Conservation (phyloP, 192 early-diverging fungal genomes). For the Dimargaris xerosporica region DNA sequence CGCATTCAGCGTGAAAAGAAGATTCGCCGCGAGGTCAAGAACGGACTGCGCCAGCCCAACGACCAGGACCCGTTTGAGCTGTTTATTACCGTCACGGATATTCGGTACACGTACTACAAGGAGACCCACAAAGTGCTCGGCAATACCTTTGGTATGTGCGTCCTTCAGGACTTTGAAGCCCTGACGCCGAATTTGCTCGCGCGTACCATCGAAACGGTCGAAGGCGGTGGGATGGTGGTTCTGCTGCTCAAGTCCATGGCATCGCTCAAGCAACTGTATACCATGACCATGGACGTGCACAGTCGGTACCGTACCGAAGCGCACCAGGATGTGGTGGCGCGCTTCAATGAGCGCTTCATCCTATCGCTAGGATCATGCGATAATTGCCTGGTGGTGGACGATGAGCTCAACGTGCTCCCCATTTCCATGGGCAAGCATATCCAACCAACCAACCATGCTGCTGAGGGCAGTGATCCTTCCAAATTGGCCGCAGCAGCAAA, state of each 20-base stretch:
- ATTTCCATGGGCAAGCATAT: slow-evolving; percentile 86
- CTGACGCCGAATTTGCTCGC: slow-evolving; percentile 94
- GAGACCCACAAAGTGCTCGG: slow-evolving; percentile 97
- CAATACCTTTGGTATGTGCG: slow-evolving; percentile 97
- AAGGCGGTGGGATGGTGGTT: slow-evolving; percentile 91
- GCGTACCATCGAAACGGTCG: slow-evolving; percentile 94
- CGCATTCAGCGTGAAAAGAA: slow-evolving; percentile 94
- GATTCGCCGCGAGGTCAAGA: slow-evolving; percentile 87
- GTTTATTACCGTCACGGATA: slow-evolving; percentile 87
- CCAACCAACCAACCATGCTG: slow-evolving; percentile 60
- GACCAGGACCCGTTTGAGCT: slow-evolving; percentile 97
- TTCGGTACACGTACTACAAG: slow-evolving; percentile 99
- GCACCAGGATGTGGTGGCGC: slow-evolving; percentile 79
- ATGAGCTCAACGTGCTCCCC: slow-evolving; percentile 95
- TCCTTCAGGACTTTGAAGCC: slow-evolving; percentile 97
- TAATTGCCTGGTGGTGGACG: slow-evolving; percentile 86
- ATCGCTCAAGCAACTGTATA: slow-evolving; percentile 92
- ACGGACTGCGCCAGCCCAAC: slow-evolving; percentile 81
- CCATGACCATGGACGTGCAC: slow-evolving; percentile 99
- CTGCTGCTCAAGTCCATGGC: slow-evolving; percentile 89
- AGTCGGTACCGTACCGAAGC: slow-evolving; percentile 86
- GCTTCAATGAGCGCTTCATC: slow-evolving; percentile 98
- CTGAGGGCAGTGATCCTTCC: background rate
- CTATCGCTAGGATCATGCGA: slow-evolving; percentile 79
- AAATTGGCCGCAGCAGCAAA: background rate